Percentiles rank a stretch among this genome's conserved stretches.
phyloP scores from a whole-genome alignment of 768 basidiomycete species.

The Sporobolomyces roseus region DNA sequence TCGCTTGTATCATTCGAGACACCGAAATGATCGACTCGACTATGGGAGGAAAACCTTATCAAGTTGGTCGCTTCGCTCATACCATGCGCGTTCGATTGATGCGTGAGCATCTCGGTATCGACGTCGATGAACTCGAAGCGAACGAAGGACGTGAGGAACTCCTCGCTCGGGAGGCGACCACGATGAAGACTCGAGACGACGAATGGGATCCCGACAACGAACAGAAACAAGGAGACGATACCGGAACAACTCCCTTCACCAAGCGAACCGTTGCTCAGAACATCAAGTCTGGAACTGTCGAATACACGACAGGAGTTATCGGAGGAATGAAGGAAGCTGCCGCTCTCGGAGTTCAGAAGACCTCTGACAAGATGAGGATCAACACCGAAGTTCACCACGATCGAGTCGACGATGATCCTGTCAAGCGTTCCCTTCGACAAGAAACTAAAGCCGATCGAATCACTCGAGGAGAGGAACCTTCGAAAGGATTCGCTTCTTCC shows the following conservation, averaged over 20 bases:
- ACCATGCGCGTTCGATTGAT: slow-evolving; percentile 87
- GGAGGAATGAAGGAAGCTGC: slow-evolving; percentile 19
- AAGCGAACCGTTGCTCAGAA: slow-evolving; percentile 40
- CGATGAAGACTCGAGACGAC: slow-evolving; percentile 51
- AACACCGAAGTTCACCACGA: neutral
- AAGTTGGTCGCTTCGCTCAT: slow-evolving; percentile 96
- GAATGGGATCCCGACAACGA: slow-evolving; percentile 72
- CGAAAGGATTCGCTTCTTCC: slow-evolving; percentile 61
- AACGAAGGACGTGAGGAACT: slow-evolving; percentile 53
- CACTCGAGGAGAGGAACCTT: slow-evolving; percentile 47
- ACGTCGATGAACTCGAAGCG: slow-evolving; percentile 70
- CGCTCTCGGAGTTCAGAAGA: slow-evolving; percentile 14
- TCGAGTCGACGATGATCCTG: slow-evolving; percentile 21
- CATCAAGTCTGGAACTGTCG: slow-evolving; percentile 20
- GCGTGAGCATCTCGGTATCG: slow-evolving; percentile 92
- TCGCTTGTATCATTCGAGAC: slow-evolving; percentile 87
- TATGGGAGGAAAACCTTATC: slow-evolving; percentile 90
- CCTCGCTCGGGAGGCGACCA: slow-evolving; percentile 37
- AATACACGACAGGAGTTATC: slow-evolving; percentile 42
- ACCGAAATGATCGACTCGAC: slow-evolving; percentile 93
- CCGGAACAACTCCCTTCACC: slow-evolving; percentile 12
- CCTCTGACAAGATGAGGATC: neutral
- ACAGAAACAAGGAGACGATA: slow-evolving; percentile 26
- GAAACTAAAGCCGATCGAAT: slow-evolving; percentile 44
- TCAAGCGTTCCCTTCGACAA: slow-evolving; percentile 34